Base-by-base conservation (phyloP, 1,284 basidiomycete genomes). In the Porogramme epimiltina region DNA sequence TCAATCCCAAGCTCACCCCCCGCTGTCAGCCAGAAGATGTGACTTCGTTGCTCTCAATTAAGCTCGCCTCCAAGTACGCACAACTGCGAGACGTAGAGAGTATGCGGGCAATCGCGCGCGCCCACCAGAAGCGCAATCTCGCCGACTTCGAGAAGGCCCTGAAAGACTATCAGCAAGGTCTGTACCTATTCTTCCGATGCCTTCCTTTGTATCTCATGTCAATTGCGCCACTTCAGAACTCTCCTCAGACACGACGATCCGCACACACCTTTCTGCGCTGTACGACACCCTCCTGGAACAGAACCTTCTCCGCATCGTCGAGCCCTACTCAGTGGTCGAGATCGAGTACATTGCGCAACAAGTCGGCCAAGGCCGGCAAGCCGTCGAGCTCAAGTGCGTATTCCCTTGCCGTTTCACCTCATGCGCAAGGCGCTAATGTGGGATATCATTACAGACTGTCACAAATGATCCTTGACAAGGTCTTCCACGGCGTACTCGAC, bases 401-500 rank as follows among this genome's bases (percentile, higher is more conserved):
- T n/a, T n/a, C n/a, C n/a, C n/a, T n/a, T n/a, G n/a, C n/a, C 28
- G 28, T 31, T 31, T 31, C 28, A 15, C 28, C 9, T 31, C 9
- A 31, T 15, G 28, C 15, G 28, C 28, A 8, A 8, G 28, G 15
- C 15, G 9, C 8, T 31, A 31, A 15, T 31, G 28, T 8, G 9
- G 9, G 28, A 8, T 15, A 15, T 31, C 28, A 19, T 5, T 16
- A 15, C 49, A 95, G 92, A 67, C 73, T 99, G 45, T 94, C 91
- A 44, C 96, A 98, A 70, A 98, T 99, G 96, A 98, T 99, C 58
- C 75, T 99, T 38, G 96, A 99, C 72, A 95, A 96, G 64, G 85
- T 95, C 1, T 85, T 99, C 64, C 84, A 93, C 59, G 96, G 96
- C 5, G 95, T 98, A 3, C 76, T 99, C 20, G 96, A 98, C 68